Conservation (phyloP, 1,284 basidiomycete genomes). For the Fomitiporia mediterranea region DNA sequence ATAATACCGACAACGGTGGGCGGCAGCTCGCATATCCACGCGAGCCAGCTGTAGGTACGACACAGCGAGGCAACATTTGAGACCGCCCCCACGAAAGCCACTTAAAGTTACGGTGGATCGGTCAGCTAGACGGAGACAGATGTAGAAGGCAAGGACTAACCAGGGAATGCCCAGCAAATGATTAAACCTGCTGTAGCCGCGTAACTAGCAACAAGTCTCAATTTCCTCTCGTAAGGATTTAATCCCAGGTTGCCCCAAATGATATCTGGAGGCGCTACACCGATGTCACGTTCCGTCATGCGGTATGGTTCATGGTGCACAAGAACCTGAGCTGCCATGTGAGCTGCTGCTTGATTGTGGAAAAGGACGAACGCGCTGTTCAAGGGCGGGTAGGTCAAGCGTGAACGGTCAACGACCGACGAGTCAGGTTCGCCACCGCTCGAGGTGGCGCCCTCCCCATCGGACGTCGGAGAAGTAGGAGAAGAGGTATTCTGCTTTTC, state of each 20-base stretch:
- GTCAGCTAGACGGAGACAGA: neutral
- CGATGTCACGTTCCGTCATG: slow-evolving; percentile 65
- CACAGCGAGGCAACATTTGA: slow-evolving; percentile 81
- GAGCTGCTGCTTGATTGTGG: slow-evolving; percentile 88
- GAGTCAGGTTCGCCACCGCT: neutral
- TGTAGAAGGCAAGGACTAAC: neutral
- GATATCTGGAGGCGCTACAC: slow-evolving; percentile 81
- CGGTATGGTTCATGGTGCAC: slow-evolving; percentile 77
- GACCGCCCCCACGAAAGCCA: slow-evolving; percentile 83
- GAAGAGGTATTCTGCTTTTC: neutral
- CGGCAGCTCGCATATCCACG: slow-evolving; percentile 79
- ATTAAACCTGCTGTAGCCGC: slow-evolving; percentile 61
- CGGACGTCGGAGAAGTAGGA: neutral
- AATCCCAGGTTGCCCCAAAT: slow-evolving; percentile 87
- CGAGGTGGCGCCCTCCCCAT: neutral
- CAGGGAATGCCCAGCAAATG: slow-evolving; percentile 68
- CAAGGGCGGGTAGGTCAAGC: slow-evolving; percentile 58
- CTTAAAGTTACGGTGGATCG: slow-evolving; percentile 59
- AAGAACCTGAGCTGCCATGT: slow-evolving; percentile 74
- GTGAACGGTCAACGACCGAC: neutral
- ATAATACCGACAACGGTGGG: slow-evolving; percentile 74
- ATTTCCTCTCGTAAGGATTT: slow-evolving; percentile 84
- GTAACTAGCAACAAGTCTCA: slow-evolving; percentile 59
- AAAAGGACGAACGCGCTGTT: slow-evolving; percentile 92
- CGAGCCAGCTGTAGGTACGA: slow-evolving; percentile 60